Base-by-base conservation (phyloP, 768 basidiomycete genomes). In the Boletus tomentosulus region DNA sequence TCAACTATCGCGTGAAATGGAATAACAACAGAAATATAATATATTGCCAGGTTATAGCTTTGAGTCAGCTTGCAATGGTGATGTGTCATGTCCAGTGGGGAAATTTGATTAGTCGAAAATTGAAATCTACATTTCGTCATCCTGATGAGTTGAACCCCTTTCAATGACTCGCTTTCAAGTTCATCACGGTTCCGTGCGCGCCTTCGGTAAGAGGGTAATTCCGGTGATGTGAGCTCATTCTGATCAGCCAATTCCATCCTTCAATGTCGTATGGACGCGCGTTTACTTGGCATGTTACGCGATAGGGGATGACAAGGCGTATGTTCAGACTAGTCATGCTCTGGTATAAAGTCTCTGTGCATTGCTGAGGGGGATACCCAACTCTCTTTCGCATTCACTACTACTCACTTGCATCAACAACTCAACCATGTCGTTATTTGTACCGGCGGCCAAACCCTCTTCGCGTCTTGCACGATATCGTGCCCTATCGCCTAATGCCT, bases 401-500 rank as follows among this genome's bases (percentile, higher is more conserved):
- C 16, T n/a, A 22, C 4, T 45, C 27, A 10, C 25, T 28, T n/a
- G 2, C 27, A 45, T 45, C 44, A n/a, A 15, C 24, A 49, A 10
- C 37, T 15, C 31, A 9, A 39, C 24, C 28, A 60, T 60, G 59
- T 33, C 50, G 35, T 49, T 46, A 3, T 39, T 47, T 13, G 5
- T 48, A 3, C 56, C 68, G 28, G 52, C 62, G 11, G 57, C 65
- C 4, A 66, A 67, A 16, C 73, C 73, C 4, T 25, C 53, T 9
- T 67, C 65, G 0, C 60, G 59, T 6, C 62, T 74, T 16, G 71
- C 69, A 11, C 62, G 63, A 13, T 73, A 75, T 41, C 70, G 73
- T 2, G 50, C 59, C 6, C 61, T 78, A n/a, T 72, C 72, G 0
- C 68, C 75, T 3, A 48, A 53, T 38, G 73, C 74, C 24, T 71